phyloP scores from a whole-genome alignment of 1,139 yeast genomes.

The Suhomyces panamericanus region DNA sequence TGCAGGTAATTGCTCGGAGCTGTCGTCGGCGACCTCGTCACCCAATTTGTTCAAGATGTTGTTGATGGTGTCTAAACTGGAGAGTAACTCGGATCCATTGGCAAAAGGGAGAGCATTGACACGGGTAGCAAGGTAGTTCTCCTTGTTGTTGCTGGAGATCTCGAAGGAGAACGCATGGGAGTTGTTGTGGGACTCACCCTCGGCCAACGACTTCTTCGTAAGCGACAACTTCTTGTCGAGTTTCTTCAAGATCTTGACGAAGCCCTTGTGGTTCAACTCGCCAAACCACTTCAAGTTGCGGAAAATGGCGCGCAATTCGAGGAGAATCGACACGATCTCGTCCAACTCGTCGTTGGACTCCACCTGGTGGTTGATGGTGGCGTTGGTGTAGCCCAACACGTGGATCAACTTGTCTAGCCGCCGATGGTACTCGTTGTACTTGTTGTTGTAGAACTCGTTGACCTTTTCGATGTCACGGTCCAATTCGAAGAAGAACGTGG shows the following conservation, averaged over 20 bases:
- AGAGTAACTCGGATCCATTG: constrained; percentile 58
- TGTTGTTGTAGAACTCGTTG: constrained; percentile 72
- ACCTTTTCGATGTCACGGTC: constrained; percentile 84
- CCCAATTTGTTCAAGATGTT: constrained; percentile 46
- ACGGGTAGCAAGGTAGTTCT: constrained; percentile 65
- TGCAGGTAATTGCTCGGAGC: constrained; percentile 12
- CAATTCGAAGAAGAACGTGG: constrained; percentile 73
- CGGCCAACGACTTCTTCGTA: constrained; percentile 20
- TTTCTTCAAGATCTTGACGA: constrained; percentile 84
- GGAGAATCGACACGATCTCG: constrained; percentile 71
- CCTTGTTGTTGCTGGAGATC: constrained; percentile 63
- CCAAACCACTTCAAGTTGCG: constrained; percentile 92
- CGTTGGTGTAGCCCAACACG: constrained; percentile 30
- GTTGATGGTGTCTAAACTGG: constrained; percentile 57
- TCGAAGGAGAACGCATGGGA: constrained; percentile 13
- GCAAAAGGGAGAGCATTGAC: constrained; percentile 79
- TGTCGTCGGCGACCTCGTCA: constrained; percentile 19
- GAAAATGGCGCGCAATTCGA: constrained; percentile 75
- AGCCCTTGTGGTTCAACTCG: constrained; percentile 88
- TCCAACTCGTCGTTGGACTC: constrained; percentile 65
- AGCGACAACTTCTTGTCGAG: constrained; percentile 71
- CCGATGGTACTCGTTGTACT: constrained; percentile 71
- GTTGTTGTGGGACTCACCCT: constrained; percentile 16
- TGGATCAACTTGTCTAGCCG: constrained; percentile 54
- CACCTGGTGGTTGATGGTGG: constrained; percentile 30